These are phyloP conservation scores for Clavariopsis aquatica DNA, from an alignment of 495 filamentous ascomycete species.

Conservation along the genomic window DNA sequence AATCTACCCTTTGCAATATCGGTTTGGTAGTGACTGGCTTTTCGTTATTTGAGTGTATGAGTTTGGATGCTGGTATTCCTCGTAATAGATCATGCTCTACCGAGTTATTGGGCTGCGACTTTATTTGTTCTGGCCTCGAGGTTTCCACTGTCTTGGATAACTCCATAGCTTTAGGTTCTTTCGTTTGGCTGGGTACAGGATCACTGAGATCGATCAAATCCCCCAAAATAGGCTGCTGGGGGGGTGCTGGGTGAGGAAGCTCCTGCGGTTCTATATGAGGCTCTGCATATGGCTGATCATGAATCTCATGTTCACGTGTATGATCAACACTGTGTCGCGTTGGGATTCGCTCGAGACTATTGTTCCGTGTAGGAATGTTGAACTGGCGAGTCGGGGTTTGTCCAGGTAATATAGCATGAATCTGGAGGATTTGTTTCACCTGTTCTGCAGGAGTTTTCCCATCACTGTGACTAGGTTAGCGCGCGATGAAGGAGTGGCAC, in stretches of 20 bases:
- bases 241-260: constrained; percentile 14
- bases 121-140: not conserved
- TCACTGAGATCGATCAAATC: constrained; percentile 50
- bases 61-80: constrained; percentile 30
- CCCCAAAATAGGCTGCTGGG: constrained; percentile 40
- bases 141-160: not conserved
- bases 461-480: constrained; percentile 53
- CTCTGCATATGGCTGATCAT: constrained; percentile 46
- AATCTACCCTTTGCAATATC: constrained; percentile 52
- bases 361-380: constrained; percentile 48
- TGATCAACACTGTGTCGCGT: constrained; percentile 4
- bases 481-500: not conserved
- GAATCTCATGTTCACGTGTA: not conserved
- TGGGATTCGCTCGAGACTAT: constrained; percentile 35
- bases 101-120: constrained; percentile 4
- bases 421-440: constrained; percentile 78
- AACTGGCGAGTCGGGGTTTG: constrained; percentile 54
- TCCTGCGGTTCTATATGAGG: constrained; percentile 41
- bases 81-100: constrained; percentile 6
- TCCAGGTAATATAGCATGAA: constrained; percentile 81
- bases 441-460: constrained; percentile 69
- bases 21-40: constrained; percentile 24
- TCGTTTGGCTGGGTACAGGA: not conserved
- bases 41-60: constrained; percentile 16
- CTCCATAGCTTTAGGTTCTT: not conserved